Evolutionary conservation across 2,329 filamentous ascomycete species (phyloP), one percentile per base, ranked within the genome.

Genomic region (Pseudocercospora vitis): DNA sequence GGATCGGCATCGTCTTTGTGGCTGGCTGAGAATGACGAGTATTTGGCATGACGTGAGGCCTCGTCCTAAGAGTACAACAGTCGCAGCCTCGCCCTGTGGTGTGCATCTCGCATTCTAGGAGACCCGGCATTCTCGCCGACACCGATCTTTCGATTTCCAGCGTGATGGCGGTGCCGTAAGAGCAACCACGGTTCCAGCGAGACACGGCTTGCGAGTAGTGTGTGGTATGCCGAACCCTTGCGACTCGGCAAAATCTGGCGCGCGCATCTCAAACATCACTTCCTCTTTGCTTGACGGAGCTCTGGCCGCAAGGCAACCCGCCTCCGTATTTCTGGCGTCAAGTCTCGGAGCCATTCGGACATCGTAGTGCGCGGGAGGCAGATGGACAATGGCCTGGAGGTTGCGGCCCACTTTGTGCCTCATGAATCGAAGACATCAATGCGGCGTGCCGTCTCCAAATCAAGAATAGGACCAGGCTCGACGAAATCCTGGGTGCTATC

Each of bases 391-490:
- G 19, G 37, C 37, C 37, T 42, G 21, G 37, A 40, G 19, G 18
- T 24, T 14, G 37, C 21, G 37, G n/a, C 44, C 44, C 44, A 33
- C 32, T 35, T 29, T 50, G n/a, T 35, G 33, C 47, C 32, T 50
- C 32, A 21, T 39, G 33, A 50, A 50, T 50, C 47, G 32, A 50
- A 50, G 47, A 40, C 23, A 11, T 21, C 21, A 26, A 39, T 50
- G 47, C 47, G 40, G 47, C 32, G 28, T 39, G 28, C 47, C 47
- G 47, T 29, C 26, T 24, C 26, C 8, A 3, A 14, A 24, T 28
- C 26, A 47, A 47, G 44, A 47, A 47, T 47, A 47, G 44, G 44
- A 12, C 26, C 26, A 21, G 19, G 26, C 12, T 28, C 44, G 44
- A 47, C 44, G 12, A 47, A 8, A 47, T 32, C 28, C 26, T 47